Conservation (phyloP, 2,329 filamentous ascomycete species). For the Ceratocystis colombiana region DNA sequence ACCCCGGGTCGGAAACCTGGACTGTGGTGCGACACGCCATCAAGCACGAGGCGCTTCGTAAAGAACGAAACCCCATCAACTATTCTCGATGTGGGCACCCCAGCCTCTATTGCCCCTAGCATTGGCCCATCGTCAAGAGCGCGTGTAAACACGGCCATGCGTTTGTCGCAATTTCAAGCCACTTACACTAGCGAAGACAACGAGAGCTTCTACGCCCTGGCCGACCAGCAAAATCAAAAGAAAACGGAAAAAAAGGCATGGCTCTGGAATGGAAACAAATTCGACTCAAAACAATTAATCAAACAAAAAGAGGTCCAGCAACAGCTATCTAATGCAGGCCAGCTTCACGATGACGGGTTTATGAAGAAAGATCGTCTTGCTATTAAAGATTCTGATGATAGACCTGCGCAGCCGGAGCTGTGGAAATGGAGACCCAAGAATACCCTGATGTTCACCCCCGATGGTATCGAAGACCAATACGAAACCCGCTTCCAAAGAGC, state of each 20-base stretch:
- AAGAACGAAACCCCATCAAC: conserved; percentile 47
- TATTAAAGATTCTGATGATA: conserved; percentile 56
- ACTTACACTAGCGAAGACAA: conserved; percentile 98
- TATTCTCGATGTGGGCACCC: conserved; percentile 12
- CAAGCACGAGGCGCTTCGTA: conserved; percentile 45
- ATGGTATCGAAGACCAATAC: conserved; percentile 49
- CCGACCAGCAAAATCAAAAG: conserved; percentile 84
- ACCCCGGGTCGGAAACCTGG: conserved; percentile 36
- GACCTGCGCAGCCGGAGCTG: conserved; percentile 65
- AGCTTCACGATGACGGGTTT: conserved; percentile 46
- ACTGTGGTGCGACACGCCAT: neutral
- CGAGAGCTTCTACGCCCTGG: conserved; percentile 84
- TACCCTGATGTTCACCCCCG: conserved; percentile 73
- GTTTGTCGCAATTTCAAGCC: conserved; percentile 69
- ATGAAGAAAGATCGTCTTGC: conserved; percentile 47
- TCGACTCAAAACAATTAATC: conserved; percentile 68
- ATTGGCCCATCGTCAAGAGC: conserved; percentile 7
- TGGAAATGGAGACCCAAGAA: conserved; percentile 72
- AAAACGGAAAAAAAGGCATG: conserved; percentile 75
- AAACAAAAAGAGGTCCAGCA: conserved; percentile 54
- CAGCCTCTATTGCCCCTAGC: conserved; percentile 15
- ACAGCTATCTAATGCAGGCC: conserved; percentile 39
- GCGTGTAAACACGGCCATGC: conserved; percentile 24
- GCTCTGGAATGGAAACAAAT: conserved; percentile 80
- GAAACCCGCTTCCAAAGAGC: conserved; percentile 57